phyloP scores from a whole-genome alignment of 805 yeast species.

The Nakazawaea molendinolei region DNA sequence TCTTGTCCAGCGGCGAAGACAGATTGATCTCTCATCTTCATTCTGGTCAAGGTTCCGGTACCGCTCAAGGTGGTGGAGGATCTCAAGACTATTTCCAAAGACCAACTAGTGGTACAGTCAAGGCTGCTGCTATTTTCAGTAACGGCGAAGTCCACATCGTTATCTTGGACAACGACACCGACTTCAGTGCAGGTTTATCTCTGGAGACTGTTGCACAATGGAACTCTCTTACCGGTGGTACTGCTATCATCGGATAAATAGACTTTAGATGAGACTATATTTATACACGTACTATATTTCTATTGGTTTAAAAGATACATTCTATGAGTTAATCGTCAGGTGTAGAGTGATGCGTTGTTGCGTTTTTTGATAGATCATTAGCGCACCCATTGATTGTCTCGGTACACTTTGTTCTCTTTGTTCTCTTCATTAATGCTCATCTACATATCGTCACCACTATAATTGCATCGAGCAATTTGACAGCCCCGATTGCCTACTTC shows the following conservation, averaged over 20 bases:
- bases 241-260: slow-evolving; percentile 28
- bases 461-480: too few species aligned
- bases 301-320: too few species aligned
- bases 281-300: too few species aligned
- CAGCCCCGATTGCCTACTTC: too few species aligned
- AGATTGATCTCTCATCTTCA: slow-evolving; percentile 79
- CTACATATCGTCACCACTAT: too few species aligned
- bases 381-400: too few species aligned
- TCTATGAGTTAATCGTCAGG: too few species aligned
- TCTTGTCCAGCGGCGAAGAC: slow-evolving; percentile 68
- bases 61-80: slow-evolving; percentile 75
- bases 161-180: slow-evolving; percentile 44
- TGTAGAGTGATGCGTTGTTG: too few species aligned
- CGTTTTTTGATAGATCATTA: too few species aligned
- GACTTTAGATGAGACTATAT: too few species aligned
- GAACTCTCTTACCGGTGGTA: slow-evolving; percentile 47
- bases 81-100: slow-evolving; percentile 81
- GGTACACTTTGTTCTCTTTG: too few species aligned
- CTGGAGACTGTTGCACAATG: slow-evolving; percentile 52
- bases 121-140: slow-evolving; percentile 85
- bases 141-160: slow-evolving; percentile 51
- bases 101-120: slow-evolving; percentile 71
- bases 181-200: slow-evolving; percentile 48
- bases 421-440: too few species aligned
- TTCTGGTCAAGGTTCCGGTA: slow-evolving; percentile 67